phyloP scores from a whole-genome alignment of 148 eudicot species.

The Chenopodium berlandieri region DNA sequence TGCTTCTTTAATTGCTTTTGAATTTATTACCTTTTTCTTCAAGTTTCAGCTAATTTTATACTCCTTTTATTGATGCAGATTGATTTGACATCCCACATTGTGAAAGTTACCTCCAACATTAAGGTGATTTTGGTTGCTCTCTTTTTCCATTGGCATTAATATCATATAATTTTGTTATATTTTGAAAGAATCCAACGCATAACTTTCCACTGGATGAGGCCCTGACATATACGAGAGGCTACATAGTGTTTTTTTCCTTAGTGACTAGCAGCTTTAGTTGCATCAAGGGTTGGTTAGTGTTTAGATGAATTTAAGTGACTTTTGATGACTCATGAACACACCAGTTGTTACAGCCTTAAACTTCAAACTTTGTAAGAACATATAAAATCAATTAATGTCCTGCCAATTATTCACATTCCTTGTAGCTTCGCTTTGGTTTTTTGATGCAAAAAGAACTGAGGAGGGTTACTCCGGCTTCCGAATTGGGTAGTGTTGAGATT shows the following conservation, averaged over 20 bases:
- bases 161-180: neutral
- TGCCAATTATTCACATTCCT: neutral
- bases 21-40: neutral
- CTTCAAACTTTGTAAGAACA: neutral
- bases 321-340: neutral
- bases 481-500: neutral
- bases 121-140: slow-evolving; percentile 44
- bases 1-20: neutral
- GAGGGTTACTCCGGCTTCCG: neutral
- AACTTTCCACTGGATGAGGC: neutral
- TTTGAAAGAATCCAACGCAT: neutral
- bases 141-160: neutral
- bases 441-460: neutral
- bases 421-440: neutral
- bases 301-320: neutral
- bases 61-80: slow-evolving; percentile 51
- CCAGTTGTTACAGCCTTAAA: neutral
- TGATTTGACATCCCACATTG: slow-evolving; percentile 82
- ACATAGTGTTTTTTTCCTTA: too few relatives aligned
- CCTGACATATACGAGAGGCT: too few relatives aligned
- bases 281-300: neutral
- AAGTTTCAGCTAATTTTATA: slow-evolving; percentile 14
- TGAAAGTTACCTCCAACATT: slow-evolving; percentile 52
- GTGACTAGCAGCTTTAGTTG: neutral
- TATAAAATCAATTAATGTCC: neutral